Evolutionary conservation across 1,284 basidiomycete genomes (phyloP), one percentile per base, ranked within the genome.

Genomic region (Trametes pubescens): DNA sequence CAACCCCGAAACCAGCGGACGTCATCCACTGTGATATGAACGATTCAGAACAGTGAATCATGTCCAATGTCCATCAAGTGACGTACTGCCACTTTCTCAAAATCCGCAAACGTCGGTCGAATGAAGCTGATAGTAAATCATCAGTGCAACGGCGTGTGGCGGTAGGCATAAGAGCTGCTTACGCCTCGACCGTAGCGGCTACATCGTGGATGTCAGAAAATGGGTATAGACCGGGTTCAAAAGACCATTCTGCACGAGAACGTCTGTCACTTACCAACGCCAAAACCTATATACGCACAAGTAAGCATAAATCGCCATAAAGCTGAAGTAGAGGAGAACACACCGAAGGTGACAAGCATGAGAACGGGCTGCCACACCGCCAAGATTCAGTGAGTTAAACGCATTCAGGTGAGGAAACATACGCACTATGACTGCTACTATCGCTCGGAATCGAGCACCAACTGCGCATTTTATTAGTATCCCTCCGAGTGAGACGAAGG

Each of bases 131-230:
- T 4, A 13, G 13, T n/a, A 8, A 1, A 5, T 4, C n/a, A 8
- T 51, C 26, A 34, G 26, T 11, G 16, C 11, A 6, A 11, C 18
- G n/a, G n/a, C n/a, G 22, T 13, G 7, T 21, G 11, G 13, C 5
- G 4, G 16, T 22, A 44, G 10, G 18, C 8, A 44, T 18, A 44
- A 8, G 21, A 2, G 43, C 18, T 11, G 18, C 62, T 46, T 18
- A 64, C 62, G 57, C 57, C 18, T 64, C 51, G 37, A 64, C 38
- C 2, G 32, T 59, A 7, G 57, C 56, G 16, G 62, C 62, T 64
- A 14, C 5, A 35, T 1, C 29, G 29, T 8, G 29, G 4, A 32
- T 32, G 29, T n/a, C n/a, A n/a, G n/a, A n/a, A n/a, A n/a, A n/a
- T n/a, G n/a, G n/a, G n/a, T n/a, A n/a, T n/a, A n/a, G n/a, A n/a